A percentile compares a stretch with the other conserved stretches of the same genome.
These are phyloP conservation scores for Pythium myriotylum DNA, from an alignment of 352 stramenopile species.

Conservation along the genomic window DNA sequence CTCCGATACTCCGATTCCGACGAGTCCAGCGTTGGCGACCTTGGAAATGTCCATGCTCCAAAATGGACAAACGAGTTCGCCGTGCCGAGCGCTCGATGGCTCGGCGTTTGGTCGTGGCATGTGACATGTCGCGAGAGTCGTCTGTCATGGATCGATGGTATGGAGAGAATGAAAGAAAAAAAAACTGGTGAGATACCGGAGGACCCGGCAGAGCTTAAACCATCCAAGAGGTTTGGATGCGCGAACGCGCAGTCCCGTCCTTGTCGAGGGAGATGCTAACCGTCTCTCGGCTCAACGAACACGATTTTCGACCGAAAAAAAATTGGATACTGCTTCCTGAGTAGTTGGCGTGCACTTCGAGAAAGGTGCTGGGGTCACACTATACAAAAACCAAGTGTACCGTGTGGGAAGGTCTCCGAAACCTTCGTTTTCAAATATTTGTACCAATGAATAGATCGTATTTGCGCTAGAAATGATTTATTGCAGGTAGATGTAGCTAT, in stretches of 20 bases:
- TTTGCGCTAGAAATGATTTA: not conserved
- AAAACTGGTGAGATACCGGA: constrained; percentile 79
- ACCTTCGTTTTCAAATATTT: constrained; percentile 26
- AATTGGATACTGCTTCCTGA: constrained; percentile 27
- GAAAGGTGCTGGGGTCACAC: not conserved
- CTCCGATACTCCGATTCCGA: too few species aligned
- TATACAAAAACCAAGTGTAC: constrained; percentile 26
- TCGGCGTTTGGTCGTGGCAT: too few species aligned
- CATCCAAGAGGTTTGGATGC: constrained; percentile 83
- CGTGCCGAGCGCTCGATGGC: too few species aligned
- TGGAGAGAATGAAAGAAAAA: too few species aligned
- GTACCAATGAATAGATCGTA: not conserved
- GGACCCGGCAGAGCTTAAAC: constrained; percentile 81
- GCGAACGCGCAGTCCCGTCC: constrained; percentile 87
- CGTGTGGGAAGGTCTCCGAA: not conserved
- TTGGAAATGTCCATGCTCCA: too few species aligned
- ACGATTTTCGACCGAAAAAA: constrained; percentile 24
- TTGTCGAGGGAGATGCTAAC: constrained; percentile 96
- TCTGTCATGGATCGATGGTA: too few species aligned
- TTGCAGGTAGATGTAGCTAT: constrained; percentile 4
- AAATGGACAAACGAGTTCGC: too few species aligned
- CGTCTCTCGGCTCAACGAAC: constrained; percentile 94
- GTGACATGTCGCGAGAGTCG: too few species aligned
- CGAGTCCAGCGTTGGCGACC: too few species aligned
- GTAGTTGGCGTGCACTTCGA: constrained; percentile 38